Evolutionary conservation across 106 monocot genomes (phyloP).

Genomic region (Dendrobium officinale): DNA sequence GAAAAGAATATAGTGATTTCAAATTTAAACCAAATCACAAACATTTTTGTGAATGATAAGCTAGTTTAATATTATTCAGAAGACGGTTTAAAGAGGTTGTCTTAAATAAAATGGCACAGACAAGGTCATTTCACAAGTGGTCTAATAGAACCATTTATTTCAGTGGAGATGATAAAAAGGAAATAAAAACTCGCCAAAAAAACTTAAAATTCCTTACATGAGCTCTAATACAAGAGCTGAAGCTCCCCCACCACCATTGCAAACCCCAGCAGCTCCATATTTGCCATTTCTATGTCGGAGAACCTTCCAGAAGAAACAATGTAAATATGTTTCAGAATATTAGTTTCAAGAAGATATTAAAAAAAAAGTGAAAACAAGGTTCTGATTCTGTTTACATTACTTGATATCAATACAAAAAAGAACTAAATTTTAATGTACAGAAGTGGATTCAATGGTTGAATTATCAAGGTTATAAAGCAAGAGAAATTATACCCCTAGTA

Average conservation of each 20-base stretch:
- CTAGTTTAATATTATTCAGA: not conserved
- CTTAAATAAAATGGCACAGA: not conserved
- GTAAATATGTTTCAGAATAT: not conserved
- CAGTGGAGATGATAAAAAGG: not conserved
- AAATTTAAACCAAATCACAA: not conserved
- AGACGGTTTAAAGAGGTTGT: not conserved
- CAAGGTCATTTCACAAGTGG: not conserved
- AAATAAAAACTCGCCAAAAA: constrained; percentile 20
- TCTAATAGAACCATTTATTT: not conserved
- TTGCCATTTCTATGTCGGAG: constrained; percentile 64
- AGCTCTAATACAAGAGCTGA: constrained; percentile 86
- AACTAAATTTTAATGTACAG: no score
- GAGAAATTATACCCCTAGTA: constrained; percentile 60
- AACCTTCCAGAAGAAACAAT: constrained; percentile 35
- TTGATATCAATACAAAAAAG: not conserved
- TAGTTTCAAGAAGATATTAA: not conserved
- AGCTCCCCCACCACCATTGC: constrained; percentile 97
- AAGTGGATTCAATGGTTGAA: not conserved
- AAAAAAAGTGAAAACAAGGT: not conserved
- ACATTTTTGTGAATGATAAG: not conserved
- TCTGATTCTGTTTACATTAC: not conserved
- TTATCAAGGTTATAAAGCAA: not conserved
- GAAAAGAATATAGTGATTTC: not conserved
- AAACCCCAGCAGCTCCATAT: constrained; percentile 79
- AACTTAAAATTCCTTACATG: constrained; percentile 33